Percentiles rank a stretch among this genome's conserved stretches.
Evolutionary conservation across 305 asterid species (phyloP).

Genomic region (Rubia balearica): DNA sequence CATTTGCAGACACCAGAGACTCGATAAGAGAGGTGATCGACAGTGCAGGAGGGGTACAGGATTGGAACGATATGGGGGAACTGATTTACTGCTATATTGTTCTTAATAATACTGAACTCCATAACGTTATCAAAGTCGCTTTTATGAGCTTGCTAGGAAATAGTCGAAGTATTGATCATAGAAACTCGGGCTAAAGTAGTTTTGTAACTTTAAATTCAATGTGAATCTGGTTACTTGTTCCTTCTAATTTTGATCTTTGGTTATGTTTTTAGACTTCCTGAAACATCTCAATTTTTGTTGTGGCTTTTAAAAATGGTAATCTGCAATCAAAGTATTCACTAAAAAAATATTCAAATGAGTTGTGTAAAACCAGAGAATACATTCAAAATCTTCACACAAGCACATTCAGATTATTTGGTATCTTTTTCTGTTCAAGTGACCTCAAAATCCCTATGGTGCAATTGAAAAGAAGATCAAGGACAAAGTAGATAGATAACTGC

Average conservation of each 20-base stretch:
- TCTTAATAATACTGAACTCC: slow-evolving; percentile 51
- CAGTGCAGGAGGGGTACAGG: slow-evolving; percentile 40
- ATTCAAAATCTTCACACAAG: neutral
- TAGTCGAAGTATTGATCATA: neutral
- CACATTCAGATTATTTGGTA: neutral
- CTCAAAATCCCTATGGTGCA: neutral
- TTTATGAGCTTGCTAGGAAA: slow-evolving; percentile 35
- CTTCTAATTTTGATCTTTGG: neutral
- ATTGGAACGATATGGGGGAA: slow-evolving; percentile 64
- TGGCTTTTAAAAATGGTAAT: neutral
- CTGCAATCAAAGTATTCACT: neutral
- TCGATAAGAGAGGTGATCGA: slow-evolving; percentile 47
- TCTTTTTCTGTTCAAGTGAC: neutral
- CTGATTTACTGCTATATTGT: slow-evolving; percentile 15
- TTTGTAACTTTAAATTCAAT: neutral
- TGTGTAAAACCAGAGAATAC: neutral
- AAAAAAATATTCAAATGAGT: too few relatives aligned
- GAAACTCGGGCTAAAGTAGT: neutral
- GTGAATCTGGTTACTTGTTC: neutral
- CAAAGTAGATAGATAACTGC: neutral
- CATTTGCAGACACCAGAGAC: slow-evolving; percentile 43
- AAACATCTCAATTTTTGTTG: neutral
- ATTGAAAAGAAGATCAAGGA: neutral
- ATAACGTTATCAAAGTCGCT: slow-evolving; percentile 37
- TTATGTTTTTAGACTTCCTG: neutral